Evolutionary conservation across 225 moss, liverwort and hornwort genomes (phyloP).

Genomic region (Asterella californica): DNA sequence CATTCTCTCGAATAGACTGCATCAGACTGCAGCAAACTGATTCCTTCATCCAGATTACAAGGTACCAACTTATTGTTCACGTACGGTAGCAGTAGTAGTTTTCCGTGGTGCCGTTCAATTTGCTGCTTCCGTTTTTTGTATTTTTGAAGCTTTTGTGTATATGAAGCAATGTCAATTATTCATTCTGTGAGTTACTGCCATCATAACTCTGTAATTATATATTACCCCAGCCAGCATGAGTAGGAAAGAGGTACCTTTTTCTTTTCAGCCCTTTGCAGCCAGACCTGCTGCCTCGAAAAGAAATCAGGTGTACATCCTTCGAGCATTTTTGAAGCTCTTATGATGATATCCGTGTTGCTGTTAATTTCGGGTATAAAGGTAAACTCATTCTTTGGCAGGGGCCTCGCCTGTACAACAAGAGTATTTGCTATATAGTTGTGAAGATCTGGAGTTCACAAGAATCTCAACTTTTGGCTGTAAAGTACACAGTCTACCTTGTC

Average conservation of each 20-base stretch:
- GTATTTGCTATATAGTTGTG: not conserved
- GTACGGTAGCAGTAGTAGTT: too few species aligned
- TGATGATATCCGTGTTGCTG: constrained; percentile 68
- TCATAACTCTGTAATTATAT: too few species aligned
- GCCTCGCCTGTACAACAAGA: constrained; percentile 26
- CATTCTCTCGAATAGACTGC: too few species aligned
- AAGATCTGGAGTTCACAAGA: not conserved
- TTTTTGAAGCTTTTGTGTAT: too few species aligned
- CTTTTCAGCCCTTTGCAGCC: constrained; percentile 54
- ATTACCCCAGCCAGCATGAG: not conserved
- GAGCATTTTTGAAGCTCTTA: constrained; percentile 58
- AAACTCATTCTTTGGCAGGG: constrained; percentile 47
- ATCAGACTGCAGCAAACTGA: too few species aligned
- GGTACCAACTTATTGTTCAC: too few species aligned
- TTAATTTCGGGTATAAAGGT: constrained; percentile 85
- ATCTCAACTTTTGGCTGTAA: not conserved
- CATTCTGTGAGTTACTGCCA: too few species aligned
- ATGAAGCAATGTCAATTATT: too few species aligned
- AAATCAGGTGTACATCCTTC: constrained; percentile 70
- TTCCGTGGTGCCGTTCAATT: too few species aligned
- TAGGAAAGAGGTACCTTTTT: constrained; percentile 50
- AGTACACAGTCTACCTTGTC: too few species aligned
- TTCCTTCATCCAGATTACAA: too few species aligned
- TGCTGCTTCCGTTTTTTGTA: too few species aligned
- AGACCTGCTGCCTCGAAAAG: constrained; percentile 69